Evolutionary conservation across 139 green algal genomes (phyloP), one percentile per base, ranked within the genome.

Genomic region (Micractinium conductrix): DNA sequence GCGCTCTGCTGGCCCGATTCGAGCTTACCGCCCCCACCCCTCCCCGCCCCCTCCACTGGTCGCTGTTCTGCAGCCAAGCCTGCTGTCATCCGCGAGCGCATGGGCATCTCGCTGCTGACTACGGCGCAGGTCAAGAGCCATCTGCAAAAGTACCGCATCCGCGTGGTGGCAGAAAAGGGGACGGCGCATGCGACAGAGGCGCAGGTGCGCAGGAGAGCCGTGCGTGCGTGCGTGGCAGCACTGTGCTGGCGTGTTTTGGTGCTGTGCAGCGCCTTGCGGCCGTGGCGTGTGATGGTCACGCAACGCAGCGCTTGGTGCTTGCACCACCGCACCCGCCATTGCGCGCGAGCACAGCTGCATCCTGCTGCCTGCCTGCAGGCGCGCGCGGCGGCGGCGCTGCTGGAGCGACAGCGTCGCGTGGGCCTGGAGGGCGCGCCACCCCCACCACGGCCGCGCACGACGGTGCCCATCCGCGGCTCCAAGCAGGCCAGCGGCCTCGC

Each of bases 81-180:
- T 7, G 62, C 78, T 21, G 33, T 45, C 42, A 74, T 83, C 17
- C 78, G 78, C 0, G 78, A 83, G 53, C 65, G 42, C 14, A 83
- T 83, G 78, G 78, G 78, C 42, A 63, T 83, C 78, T 67, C 78
- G 62, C 78, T 75, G 60, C 62, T 83, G 62, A 83, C 78, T 62
- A 83, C 78, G 0, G 60, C 78, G 7, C 78, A 83, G 42, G 78
- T 83, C 78, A 83, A 83, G 62, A 42, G 19, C 30, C 78, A 83
- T 62, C 62, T 83, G 40, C 78, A 83, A 33, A 83, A 83, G 78
- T 70, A 83, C 62, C 78, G 78, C 78, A 83, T 83, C 62, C 60
- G 62, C 1, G 62, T 83, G 42, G 62, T 74, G 78, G 78, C 78
- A 6, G 62, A 83, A 62, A 70, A 74, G 55, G 76, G 58, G 4